Evolutionary conservation across 2,329 filamentous ascomycete species (phyloP).

Genomic region (Aspergillus ustus): DNA sequence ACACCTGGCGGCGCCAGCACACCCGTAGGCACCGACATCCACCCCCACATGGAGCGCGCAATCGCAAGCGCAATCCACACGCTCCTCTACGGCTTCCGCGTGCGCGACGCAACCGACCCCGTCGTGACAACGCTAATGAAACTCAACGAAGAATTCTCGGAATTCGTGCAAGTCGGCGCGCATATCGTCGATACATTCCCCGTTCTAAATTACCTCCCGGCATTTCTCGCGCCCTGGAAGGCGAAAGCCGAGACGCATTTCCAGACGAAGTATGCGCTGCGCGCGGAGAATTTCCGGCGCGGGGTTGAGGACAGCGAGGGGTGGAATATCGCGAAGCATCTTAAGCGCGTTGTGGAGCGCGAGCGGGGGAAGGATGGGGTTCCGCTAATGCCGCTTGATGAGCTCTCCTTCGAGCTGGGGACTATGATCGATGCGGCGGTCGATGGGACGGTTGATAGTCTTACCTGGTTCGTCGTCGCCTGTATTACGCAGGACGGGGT

Average conservation of each 20-base stretch:
- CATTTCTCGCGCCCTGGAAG: not conserved
- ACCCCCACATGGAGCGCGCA: not conserved
- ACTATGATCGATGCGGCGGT: conserved; percentile 1
- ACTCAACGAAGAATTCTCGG: not conserved
- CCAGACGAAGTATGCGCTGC: not conserved
- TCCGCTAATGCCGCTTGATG: not conserved
- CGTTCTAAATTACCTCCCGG: not conserved
- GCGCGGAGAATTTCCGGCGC: not conserved
- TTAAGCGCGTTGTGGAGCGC: not conserved
- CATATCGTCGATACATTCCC: not conserved
- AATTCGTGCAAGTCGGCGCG: not conserved
- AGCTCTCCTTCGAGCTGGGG: conserved; percentile 1
- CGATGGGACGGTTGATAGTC: not conserved
- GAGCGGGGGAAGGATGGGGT: not conserved
- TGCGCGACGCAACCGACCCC: not conserved
- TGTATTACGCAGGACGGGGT: not conserved
- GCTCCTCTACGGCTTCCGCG: not conserved
- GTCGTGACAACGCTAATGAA: not conserved
- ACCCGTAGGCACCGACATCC: not conserved
- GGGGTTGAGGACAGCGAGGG: not conserved
- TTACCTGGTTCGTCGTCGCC: not conserved
- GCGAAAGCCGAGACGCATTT: not conserved
- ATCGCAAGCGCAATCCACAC: not conserved
- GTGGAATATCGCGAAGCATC: not conserved
- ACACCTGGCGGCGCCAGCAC: too few species aligned